phyloP scores from a whole-genome alignment of 305 asterid species.

The Plantago lanceolata region DNA sequence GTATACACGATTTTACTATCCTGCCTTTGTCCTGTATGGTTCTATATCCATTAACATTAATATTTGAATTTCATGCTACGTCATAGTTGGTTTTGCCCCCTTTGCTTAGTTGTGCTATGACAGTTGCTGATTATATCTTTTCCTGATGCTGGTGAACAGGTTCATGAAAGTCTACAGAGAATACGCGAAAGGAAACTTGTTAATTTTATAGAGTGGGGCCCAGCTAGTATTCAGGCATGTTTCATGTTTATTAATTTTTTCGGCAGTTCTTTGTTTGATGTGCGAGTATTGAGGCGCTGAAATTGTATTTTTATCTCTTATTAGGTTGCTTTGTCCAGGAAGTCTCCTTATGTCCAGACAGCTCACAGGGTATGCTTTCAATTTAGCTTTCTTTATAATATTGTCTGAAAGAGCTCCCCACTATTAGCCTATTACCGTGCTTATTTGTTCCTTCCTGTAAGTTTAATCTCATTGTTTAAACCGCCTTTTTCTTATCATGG shows the following conservation, averaged over 20 bases:
- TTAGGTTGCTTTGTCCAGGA: conserved; percentile 93
- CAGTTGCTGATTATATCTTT: conserved; percentile 1
- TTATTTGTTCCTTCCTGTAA: neutral
- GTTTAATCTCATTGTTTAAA: neutral
- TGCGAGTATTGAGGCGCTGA: conserved; percentile 12
- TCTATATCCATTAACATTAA: neutral
- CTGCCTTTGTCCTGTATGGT: neutral
- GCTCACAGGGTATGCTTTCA: conserved; percentile 78
- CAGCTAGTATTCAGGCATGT: conserved; percentile 95
- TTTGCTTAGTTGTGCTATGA: neutral
- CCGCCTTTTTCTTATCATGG: neutral
- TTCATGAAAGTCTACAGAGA: conserved; percentile 96
- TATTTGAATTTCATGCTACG: neutral
- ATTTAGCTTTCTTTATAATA: conserved; percentile 6
- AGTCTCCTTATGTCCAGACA: conserved; percentile 93
- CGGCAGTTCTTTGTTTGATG: conserved; percentile 8
- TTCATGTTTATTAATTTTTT: neutral
- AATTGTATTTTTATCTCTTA: conserved; percentile 22
- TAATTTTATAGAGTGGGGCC: conserved; percentile 99
- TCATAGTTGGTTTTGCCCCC: neutral
- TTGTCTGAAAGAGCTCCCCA: neutral
- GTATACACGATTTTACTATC: neutral
- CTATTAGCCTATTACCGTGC: no score
- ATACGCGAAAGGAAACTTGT: conserved; percentile 97
- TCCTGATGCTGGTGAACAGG: conserved; percentile 45